Evolutionary conservation across 2,329 filamentous ascomycete species (phyloP), one percentile per base, ranked within the genome.

Genomic region (Fusarium clavum): DNA sequence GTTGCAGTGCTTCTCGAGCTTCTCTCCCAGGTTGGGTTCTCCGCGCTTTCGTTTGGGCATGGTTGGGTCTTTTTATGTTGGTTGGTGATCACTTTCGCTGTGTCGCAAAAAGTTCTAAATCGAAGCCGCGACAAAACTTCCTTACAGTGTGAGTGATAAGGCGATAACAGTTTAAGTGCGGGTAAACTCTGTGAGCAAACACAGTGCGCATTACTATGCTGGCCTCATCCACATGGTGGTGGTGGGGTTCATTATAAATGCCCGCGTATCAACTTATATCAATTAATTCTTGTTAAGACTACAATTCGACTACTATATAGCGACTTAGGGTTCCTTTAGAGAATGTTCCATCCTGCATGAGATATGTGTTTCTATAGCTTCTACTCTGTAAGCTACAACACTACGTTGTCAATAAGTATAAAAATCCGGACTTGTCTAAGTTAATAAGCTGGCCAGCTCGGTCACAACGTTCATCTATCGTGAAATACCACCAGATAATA

Each of bases 1-100:
- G 75, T 88, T 88, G 69, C 86, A 84, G 73, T 85, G 82, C 71
- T 87, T 85, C 11, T 83, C 79, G n/a, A 90, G 81, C 65, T 84
- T 83, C 11, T 84, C 81, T 11, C 84, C 81, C 47, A 88, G 79
- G 60, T 77, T 81, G 30, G 81, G 78, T 47, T 85, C 82, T 61
- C 77, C 71, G 62, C 87, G 83, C 81, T 89, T 90, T 70, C 88
- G 83, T 81, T 91, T 91, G 38, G 83, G 81, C 87, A 89, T 89
- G 30, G 61, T 56, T 51, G 44, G 45, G 30, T 32, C 48, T 59
- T 71, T 70, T 71, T 57, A 68, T 70, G 64, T 61, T 59, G 29
- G 29, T 45, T 27, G 58, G 45, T 38, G 32, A 25, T 57, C 58
- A 47, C 54, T 69, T 71, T 61, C 57, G 53, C 53, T 61, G 59